Percentiles rank a stretch among this genome's conserved stretches.
Evolutionary conservation across 495 filamentous ascomycete genomes (phyloP).

Genomic region (Barbatosphaeria neglecta): DNA sequence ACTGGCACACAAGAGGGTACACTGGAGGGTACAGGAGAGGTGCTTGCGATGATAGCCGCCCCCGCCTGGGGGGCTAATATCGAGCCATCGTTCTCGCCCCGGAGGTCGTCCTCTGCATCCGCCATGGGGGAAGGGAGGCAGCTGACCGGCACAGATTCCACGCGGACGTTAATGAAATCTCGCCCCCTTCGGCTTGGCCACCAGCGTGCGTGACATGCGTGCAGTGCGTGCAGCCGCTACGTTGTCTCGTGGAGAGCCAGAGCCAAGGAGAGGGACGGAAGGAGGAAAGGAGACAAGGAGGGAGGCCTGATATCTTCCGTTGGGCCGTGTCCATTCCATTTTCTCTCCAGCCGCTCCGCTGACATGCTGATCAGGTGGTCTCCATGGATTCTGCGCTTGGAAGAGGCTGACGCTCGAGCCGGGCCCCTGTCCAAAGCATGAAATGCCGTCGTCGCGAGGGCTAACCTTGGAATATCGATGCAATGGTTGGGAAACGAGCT

Average conservation of each 20-base stretch:
- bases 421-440: no score
- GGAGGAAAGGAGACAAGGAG: not conserved
- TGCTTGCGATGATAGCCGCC: not conserved
- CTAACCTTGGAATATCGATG: no score
- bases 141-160: not conserved
- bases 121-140: not conserved
- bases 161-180: not conserved
- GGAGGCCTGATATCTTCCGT: not conserved
- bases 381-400: not conserved
- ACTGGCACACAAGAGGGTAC: not conserved
- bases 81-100: not conserved
- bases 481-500: no score
- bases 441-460: no score
- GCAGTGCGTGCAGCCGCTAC: not conserved
- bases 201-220: not conserved
- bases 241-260: no score
- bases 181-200: not conserved
- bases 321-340: not conserved
- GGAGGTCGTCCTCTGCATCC: not conserved
- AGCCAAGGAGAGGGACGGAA: no score
- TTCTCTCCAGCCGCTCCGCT: not conserved
- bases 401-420: not conserved
- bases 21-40: not conserved
- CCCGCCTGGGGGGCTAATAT: not conserved
- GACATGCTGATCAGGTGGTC: not conserved